phyloP scores from a whole-genome alignment of 495 filamentous ascomycete species.

The Trichodelitschia bisporula region DNA sequence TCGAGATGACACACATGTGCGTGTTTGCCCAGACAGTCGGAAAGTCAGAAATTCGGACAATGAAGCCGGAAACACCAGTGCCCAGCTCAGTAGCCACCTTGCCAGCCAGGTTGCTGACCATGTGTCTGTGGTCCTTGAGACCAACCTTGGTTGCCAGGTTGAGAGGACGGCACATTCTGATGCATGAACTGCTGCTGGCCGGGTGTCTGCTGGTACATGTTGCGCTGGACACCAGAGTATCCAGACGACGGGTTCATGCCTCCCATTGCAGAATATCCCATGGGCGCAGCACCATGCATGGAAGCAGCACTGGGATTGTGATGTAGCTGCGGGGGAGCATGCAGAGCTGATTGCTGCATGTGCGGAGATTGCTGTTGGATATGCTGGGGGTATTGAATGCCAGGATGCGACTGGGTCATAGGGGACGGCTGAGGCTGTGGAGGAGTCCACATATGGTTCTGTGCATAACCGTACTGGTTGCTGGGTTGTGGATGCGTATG shows the following conservation, averaged over 20 bases:
- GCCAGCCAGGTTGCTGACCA: neutral
- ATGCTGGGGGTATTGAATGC: constrained; percentile 17
- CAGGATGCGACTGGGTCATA: constrained; percentile 17
- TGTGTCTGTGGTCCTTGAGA: constrained; percentile 4
- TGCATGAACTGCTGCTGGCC: constrained; percentile 17
- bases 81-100: too few species aligned
- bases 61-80: too few species aligned
- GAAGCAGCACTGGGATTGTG: constrained; percentile 21
- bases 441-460: constrained; percentile 23
- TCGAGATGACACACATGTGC: too few species aligned
- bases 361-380: constrained; percentile 19
- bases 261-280: constrained; percentile 15
- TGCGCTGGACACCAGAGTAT: constrained; percentile 23
- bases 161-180: constrained; percentile 10
- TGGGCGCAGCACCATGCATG: constrained; percentile 12
- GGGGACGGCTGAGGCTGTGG: constrained; percentile 32
- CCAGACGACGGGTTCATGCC: constrained; percentile 12
- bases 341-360: constrained; percentile 16
- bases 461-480: constrained; percentile 25
- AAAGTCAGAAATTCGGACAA: too few species aligned
- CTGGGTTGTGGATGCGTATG: constrained; percentile 14
- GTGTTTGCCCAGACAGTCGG: too few species aligned
- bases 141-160: constrained; percentile 25
- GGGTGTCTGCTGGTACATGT: constrained; percentile 24
- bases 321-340: constrained; percentile 34